A percentile compares a stretch with the other conserved stretches of the same genome.
Conservation (phyloP, 148 eudicot genomes). For the Chenopodium formosanum region DNA sequence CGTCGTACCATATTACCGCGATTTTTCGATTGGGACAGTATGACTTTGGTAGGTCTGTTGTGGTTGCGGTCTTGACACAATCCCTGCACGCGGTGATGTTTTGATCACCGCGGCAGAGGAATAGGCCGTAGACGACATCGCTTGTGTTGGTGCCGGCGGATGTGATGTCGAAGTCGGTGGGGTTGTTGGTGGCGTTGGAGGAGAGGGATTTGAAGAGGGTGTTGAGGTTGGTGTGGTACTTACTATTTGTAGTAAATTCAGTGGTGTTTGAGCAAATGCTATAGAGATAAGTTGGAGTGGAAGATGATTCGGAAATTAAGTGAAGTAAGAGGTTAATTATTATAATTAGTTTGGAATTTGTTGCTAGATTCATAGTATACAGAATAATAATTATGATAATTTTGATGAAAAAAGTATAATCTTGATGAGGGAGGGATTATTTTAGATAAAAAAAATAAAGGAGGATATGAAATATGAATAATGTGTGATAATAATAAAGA, state of each 20-base stretch:
- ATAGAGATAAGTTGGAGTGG: not conserved
- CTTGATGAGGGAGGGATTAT: too few species aligned
- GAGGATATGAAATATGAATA: too few species aligned
- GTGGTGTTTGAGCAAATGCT: not conserved
- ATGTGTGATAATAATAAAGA: too few species aligned
- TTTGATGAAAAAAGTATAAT: too few species aligned
- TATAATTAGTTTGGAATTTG: too few species aligned
- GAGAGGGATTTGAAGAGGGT: constrained; percentile 16
- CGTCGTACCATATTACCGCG: constrained; percentile 37
- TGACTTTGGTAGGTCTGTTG: not conserved
- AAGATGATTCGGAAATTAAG: not conserved
- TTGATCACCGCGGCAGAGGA: constrained; percentile 43
- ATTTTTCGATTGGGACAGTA: constrained; percentile 23
- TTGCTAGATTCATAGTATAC: too few species aligned
- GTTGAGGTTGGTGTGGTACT: constrained; percentile 8
- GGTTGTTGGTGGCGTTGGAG: constrained; percentile 14
- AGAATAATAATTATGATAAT: too few species aligned
- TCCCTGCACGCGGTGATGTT: constrained; percentile 5
- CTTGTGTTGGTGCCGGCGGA: constrained; percentile 1
- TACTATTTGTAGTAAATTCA: not conserved
- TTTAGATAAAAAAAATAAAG: too few species aligned
- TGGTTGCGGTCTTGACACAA: constrained; percentile 28
- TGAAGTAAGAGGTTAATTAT: too few species aligned
- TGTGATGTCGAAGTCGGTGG: constrained; percentile 23
- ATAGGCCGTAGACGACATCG: constrained; percentile 36